Evolutionary conservation across 2,329 filamentous ascomycete genomes (phyloP).

Genomic region (Diaporthe nobilis): DNA sequence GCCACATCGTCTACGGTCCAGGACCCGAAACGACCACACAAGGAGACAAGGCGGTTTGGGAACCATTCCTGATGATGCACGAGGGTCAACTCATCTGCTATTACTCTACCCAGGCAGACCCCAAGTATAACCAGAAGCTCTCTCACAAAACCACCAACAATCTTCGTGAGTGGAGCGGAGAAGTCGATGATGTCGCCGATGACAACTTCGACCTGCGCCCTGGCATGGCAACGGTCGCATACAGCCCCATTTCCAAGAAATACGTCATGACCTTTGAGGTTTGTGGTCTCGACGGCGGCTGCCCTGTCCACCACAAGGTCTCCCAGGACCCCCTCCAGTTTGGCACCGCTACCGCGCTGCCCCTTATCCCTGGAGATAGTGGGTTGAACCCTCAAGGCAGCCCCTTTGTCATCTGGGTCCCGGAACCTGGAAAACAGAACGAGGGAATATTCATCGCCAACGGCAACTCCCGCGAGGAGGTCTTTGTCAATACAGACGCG

Average conservation of each 20-base stretch:
- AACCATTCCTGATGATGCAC: constrained; percentile 74
- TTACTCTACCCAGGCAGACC: constrained; percentile 79
- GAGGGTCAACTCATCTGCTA: constrained; percentile 75
- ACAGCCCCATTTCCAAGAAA: constrained; percentile 66
- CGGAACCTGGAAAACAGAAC: background rate
- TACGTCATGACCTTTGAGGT: constrained; percentile 76
- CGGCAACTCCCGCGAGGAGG: constrained; percentile 5
- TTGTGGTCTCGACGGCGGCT: constrained; percentile 1
- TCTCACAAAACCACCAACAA: constrained; percentile 74
- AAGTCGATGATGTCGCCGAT: constrained; percentile 74
- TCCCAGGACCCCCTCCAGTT: background rate
- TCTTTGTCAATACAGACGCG: constrained; percentile 5
- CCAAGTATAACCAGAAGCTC: constrained; percentile 77
- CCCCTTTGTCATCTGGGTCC: background rate
- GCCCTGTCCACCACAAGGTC: constrained; percentile 17
- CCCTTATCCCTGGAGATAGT: background rate
- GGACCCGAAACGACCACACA: constrained; percentile 70
- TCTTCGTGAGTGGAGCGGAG: constrained; percentile 69
- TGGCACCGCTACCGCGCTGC: background rate
- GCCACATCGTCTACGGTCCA: constrained; percentile 73
- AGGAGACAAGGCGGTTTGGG: constrained; percentile 78
- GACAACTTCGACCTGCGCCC: constrained; percentile 73
- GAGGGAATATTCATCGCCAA: constrained; percentile 8
- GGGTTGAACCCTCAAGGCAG: background rate
- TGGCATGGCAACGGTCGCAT: constrained; percentile 75